These are phyloP conservation scores for Candida anglica DNA, from an alignment of 805 yeast genomes.

Conservation along the genomic window DNA sequence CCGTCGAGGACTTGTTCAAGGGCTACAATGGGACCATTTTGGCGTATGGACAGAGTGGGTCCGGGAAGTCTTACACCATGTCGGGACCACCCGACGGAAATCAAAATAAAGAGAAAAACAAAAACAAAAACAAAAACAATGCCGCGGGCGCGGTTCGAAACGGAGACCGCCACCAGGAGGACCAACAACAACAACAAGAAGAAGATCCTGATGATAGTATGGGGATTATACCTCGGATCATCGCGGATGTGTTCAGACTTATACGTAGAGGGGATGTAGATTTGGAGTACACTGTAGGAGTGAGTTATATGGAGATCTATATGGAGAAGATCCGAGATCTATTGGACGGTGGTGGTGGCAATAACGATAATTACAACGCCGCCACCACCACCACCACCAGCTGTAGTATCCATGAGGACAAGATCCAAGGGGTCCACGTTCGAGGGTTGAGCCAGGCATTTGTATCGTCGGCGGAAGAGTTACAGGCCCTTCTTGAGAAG, in stretches of 20 bases:
- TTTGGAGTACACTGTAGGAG: constrained; percentile 61
- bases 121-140: no score
- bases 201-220: no score
- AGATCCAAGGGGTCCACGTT: constrained; percentile 61
- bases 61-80: constrained; percentile 78
- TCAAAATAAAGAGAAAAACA: no score
- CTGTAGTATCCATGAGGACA: constrained; percentile 58
- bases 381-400: constrained; percentile 11
- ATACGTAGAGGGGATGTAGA: constrained; percentile 45
- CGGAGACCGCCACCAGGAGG: no score
- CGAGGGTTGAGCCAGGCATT: constrained; percentile 62
- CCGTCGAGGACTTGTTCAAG: constrained; percentile 63
- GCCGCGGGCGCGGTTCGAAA: no score
- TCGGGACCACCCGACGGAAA: no score
- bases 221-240: constrained; percentile 74
- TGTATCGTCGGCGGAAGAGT: constrained; percentile 56
- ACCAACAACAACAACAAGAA: no score
- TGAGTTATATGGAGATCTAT: constrained; percentile 77
- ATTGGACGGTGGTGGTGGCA: constrained; percentile 23
- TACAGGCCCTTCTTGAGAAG: constrained; percentile 50
- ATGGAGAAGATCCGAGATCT: constrained; percentile 75
- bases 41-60: constrained; percentile 77
- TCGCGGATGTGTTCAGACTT: constrained; percentile 58
- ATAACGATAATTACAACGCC: background rate
- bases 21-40: constrained; percentile 79